Base-by-base conservation (phyloP, 371 early-diverging fungal genomes). In the Apophysomyces sp. region DNA sequence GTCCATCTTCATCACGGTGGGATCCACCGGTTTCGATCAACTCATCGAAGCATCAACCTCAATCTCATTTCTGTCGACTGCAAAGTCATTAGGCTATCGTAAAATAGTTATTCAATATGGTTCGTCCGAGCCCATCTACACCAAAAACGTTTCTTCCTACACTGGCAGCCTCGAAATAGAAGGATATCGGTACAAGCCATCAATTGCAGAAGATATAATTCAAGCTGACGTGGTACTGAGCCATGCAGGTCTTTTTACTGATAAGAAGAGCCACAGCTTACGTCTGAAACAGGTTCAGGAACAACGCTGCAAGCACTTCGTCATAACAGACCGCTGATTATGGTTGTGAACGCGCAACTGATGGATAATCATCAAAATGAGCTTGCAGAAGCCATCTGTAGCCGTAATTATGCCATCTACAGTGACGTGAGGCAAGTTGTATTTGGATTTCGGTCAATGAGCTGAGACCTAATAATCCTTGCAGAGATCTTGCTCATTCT, bases 281-380 rank as follows among this genome's bases (percentile, higher is more conserved):
- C n/a, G 3, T 2, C 24, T 54, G 12, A 26, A 49, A 2, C 60
- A 88, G 90, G 91, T 0, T 75, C 94, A 2, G 94, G 94, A 18
- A 89, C 92, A 0, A 90, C 95, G 11, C 72, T 96, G 21, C 95
- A 95, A 63, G 77, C 88, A 0, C 74, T 96, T 36, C 78, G 85
- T 26, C 61, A 78, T n/a, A 86, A 88, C 68, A 84, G 78, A 18
- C 66, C 63, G 28, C 58, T 92, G 2, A 78, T 97, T 15, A 89
- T 88, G 7, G 93, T 95, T 4, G 87, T 87, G 0, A 97, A 96
- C 66, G 70, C 66, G 8, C 62, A 63, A 28, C 75, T 97, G 30
- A 88, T 92, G 92, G 87, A 94, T 71, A 90, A 94, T 70, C 97
- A 97, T 69, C 97, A 97, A 73, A 37, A 58, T 28, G 95, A 97